phyloP scores from a whole-genome alignment of 192 early-diverging fungal species.

The Backusella luteola region DNA sequence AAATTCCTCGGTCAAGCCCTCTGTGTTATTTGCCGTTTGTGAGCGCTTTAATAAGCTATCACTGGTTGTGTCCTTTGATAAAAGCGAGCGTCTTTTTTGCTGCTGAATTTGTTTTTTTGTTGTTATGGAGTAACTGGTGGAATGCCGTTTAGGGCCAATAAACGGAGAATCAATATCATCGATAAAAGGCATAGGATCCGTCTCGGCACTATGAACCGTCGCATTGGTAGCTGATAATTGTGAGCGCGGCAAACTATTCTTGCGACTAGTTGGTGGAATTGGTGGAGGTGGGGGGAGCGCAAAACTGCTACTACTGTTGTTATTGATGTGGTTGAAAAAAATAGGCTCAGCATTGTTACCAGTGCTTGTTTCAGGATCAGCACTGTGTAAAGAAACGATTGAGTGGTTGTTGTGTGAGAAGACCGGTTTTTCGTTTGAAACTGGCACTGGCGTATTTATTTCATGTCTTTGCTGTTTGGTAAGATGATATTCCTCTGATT shows the following conservation, averaged over 20 bases:
- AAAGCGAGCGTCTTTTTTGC: not conserved
- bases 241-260: not conserved
- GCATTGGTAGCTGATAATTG: constrained; percentile 1
- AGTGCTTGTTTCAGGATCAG: not conserved
- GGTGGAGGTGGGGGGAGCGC: not conserved
- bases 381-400: not conserved
- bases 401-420: not conserved
- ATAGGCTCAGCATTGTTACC: not conserved
- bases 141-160: constrained; percentile 6
- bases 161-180: not conserved
- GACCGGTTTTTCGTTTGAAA: constrained; percentile 7
- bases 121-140: not conserved
- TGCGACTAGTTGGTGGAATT: not conserved
- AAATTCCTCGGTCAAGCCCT: constrained; percentile 16
- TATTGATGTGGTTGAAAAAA: not conserved
- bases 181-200: not conserved
- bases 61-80: not conserved
- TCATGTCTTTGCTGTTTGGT: not conserved
- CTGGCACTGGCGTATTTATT: not conserved
- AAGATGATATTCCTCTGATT: not conserved
- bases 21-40: not conserved
- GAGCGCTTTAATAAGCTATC: not conserved
- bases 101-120: not conserved
- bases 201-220: not conserved
- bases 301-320: not conserved